These are phyloP conservation scores for Debaryomyces maramus DNA, from an alignment of 805 yeast species.

Conservation along the genomic window DNA sequence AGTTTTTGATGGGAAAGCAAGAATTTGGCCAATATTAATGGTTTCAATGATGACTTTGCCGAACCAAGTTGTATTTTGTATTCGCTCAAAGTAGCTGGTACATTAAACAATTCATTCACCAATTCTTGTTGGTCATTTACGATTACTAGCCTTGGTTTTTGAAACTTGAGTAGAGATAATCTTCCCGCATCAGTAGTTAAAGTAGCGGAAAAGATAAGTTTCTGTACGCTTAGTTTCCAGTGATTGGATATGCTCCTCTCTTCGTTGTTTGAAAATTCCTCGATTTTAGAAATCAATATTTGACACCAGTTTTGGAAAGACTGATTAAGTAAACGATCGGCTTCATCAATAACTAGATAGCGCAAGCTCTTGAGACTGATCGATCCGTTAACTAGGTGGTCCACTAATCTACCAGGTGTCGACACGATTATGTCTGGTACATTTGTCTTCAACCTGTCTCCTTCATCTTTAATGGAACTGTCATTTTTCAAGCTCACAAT, in stretches of 20 bases:
- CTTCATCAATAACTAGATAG: slow-evolving; percentile 76
- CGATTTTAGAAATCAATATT: slow-evolving; percentile 45
- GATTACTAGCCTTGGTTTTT: slow-evolving; percentile 70
- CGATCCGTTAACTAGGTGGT: slow-evolving; percentile 51
- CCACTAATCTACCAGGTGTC: slow-evolving; percentile 85
- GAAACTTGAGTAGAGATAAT: slow-evolving; percentile 66
- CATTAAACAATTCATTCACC: slow-evolving; percentile 56
- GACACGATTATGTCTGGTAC: slow-evolving; percentile 68
- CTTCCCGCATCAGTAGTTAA: slow-evolving; percentile 91
- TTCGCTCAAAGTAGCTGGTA: slow-evolving; percentile 57
- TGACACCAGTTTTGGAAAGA: slow-evolving; percentile 91
- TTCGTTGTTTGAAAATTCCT: slow-evolving; percentile 4
- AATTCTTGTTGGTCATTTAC: slow-evolving; percentile 57
- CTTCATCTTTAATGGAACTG: slow-evolving; percentile 62
- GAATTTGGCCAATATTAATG: slow-evolving; percentile 65
- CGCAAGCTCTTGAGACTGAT: slow-evolving; percentile 53
- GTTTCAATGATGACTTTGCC: slow-evolving; percentile 55
- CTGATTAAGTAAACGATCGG: slow-evolving; percentile 80
- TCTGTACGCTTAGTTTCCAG: slow-evolving; percentile 46
- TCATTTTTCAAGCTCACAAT: slow-evolving; percentile 60
- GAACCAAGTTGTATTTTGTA: slow-evolving; percentile 41
- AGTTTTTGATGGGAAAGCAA: slow-evolving; percentile 34
- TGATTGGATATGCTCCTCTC: slow-evolving; percentile 22
- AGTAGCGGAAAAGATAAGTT: slow-evolving; percentile 89
- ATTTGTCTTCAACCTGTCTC: slow-evolving; percentile 40